Evolutionary conservation across 2,329 filamentous ascomycete genomes (phyloP).

Genomic region (Scedosporium dehoogii): DNA sequence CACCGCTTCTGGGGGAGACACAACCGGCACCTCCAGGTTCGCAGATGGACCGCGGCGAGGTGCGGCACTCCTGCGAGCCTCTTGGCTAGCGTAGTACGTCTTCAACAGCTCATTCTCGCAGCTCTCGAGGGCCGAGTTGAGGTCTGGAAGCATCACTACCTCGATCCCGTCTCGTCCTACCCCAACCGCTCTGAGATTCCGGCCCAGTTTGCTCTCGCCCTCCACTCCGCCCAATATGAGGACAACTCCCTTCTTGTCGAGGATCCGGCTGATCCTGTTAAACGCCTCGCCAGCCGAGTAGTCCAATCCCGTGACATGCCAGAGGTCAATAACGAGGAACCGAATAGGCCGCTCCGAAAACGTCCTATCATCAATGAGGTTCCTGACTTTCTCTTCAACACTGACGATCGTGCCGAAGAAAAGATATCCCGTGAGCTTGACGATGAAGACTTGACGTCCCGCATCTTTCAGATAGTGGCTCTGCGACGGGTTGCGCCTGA

Average conservation of each 20-base stretch:
- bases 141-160: conserved; percentile 73
- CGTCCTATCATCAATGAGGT: conserved; percentile 69
- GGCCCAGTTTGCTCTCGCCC: conserved; percentile 63
- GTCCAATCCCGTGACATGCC: conserved; percentile 83
- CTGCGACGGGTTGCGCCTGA: conserved; percentile 82
- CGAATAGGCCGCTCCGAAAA: conserved; percentile 73
- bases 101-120: conserved; percentile 92
- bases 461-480: conserved; percentile 78
- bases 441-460: conserved; percentile 77
- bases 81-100: conserved; percentile 63
- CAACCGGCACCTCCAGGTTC: conserved; percentile 38
- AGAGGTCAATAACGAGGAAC: conserved; percentile 82
- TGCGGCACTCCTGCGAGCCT: conserved; percentile 36
- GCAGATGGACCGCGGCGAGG: conserved; percentile 30
- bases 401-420: conserved; percentile 98
- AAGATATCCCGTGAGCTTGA: conserved; percentile 89
- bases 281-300: conserved; percentile 96
- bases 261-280: conserved; percentile 77
- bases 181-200: conserved; percentile 73
- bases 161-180: conserved; percentile 59
- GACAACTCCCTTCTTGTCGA: conserved; percentile 66
- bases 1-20: conserved; percentile 12
- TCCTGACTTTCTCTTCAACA: conserved; percentile 80
- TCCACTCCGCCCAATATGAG: conserved; percentile 78
- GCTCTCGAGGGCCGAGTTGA: conserved; percentile 87